Conservation (phyloP, 2,329 filamentous ascomycete species). For the Ploettnerulaceae sp. region DNA sequence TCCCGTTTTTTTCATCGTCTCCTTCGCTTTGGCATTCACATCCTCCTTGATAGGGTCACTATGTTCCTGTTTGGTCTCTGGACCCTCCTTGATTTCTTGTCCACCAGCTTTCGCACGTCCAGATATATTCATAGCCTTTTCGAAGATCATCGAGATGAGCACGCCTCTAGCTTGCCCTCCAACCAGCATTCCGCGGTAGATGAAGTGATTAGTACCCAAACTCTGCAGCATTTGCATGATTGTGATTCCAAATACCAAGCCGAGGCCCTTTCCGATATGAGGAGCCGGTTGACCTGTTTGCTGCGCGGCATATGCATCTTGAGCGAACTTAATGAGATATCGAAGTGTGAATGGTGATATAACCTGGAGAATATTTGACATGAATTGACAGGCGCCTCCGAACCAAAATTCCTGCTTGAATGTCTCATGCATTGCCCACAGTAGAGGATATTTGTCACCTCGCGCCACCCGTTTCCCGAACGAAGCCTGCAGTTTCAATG, state of each 20-base stretch:
- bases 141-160: constrained; percentile 81
- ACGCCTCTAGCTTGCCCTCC: constrained; percentile 79
- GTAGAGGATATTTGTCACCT: constrained; percentile 67
- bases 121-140: constrained; percentile 87
- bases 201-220: constrained; percentile 80
- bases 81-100: constrained; percentile 38
- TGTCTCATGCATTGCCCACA: constrained; percentile 80
- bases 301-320: constrained; percentile 68
- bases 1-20: constrained; percentile 40
- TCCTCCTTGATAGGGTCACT: constrained; percentile 39
- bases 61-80: constrained; percentile 41
- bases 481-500: constrained; percentile 58
- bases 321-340: constrained; percentile 81
- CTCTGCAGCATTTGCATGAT: constrained; percentile 81
- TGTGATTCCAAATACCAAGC: constrained; percentile 78
- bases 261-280: constrained; percentile 68
- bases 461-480: constrained; percentile 64
- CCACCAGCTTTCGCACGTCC: constrained; percentile 84
- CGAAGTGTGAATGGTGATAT: constrained; percentile 80
- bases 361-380: constrained; percentile 70
- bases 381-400: constrained; percentile 72
- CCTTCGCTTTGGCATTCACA: constrained; percentile 36
- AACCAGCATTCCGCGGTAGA: constrained; percentile 88
- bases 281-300: constrained; percentile 50
- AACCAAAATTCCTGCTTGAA: constrained; percentile 81